Evolutionary conservation across 805 yeast species (phyloP).

Genomic region (Zygosaccharomyces bisporus): DNA sequence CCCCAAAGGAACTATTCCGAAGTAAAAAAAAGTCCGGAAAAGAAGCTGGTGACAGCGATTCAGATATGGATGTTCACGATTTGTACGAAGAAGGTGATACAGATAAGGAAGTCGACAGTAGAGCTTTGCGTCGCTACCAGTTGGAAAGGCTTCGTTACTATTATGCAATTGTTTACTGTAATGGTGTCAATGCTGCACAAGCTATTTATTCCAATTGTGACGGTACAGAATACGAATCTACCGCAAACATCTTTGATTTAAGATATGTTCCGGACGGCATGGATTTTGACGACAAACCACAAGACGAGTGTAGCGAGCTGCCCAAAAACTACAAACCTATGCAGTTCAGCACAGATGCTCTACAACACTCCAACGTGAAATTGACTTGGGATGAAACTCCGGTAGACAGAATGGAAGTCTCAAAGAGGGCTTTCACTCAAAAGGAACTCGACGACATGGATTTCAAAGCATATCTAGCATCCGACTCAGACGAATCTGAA

Average conservation of each 20-base stretch:
- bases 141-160: conserved; percentile 88
- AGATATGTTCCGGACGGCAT: conserved; percentile 91
- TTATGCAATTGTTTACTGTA: conserved; percentile 88
- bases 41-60: conserved; percentile 44
- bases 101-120: conserved; percentile 77
- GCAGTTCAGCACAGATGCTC: conserved; percentile 85
- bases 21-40: conserved; percentile 37
- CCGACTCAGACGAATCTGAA: conserved; percentile 58
- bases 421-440: conserved; percentile 79
- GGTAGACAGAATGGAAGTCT: conserved; percentile 70
- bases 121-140: conserved; percentile 82
- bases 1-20: conserved; percentile 78
- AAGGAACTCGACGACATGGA: conserved; percentile 89
- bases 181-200: conserved; percentile 64
- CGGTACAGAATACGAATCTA: conserved; percentile 92
- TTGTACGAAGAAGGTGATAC: conserved; percentile 79
- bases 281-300: conserved; percentile 75
- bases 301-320: conserved; percentile 65
- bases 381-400: conserved; percentile 99
- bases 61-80: conserved; percentile 62
- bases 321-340: conserved; percentile 78
- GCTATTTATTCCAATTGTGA: conserved; percentile 82
- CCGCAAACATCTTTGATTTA: conserved; percentile 90
- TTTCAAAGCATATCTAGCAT: conserved; percentile 86
- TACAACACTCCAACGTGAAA: conserved; percentile 93